Conservation (phyloP, 75 land plant genomes). For the Gnetum montanum region DNA sequence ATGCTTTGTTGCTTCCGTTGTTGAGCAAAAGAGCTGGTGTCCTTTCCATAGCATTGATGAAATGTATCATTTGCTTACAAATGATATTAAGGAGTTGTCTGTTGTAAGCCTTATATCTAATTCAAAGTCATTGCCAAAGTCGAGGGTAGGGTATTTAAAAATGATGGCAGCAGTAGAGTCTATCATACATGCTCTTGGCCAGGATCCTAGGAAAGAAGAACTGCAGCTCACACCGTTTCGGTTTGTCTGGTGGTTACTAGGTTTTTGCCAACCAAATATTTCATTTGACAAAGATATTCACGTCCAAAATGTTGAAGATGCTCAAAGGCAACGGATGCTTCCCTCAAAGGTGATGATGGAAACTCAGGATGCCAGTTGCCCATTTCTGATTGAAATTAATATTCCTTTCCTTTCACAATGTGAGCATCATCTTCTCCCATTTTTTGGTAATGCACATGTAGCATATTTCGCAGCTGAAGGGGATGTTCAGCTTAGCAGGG, state of each 20-base stretch:
- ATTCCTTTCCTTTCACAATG: conserved; percentile 77
- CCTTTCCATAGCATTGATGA: conserved; percentile 17
- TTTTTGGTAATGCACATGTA: conserved; percentile 78
- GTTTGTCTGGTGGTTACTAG: conserved; percentile 71
- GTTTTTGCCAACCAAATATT: conserved; percentile 22
- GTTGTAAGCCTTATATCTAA: neutral
- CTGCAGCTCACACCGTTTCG: conserved; percentile 60
- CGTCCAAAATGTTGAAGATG: neutral
- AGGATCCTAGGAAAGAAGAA: conserved; percentile 53
- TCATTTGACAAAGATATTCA: conserved; percentile 1
- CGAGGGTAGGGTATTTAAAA: conserved; percentile 9
- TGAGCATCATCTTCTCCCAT: conserved; percentile 93
- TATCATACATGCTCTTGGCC: conserved; percentile 50
- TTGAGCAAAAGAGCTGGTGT: conserved; percentile 28
- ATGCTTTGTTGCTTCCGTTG: neutral
- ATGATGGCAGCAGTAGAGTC: conserved; percentile 61
- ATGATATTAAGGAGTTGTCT: neutral
- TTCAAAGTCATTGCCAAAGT: conserved; percentile 10
- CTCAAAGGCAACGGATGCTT: neutral
- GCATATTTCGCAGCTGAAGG: conserved; percentile 32
- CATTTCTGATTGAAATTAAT: conserved; percentile 36
- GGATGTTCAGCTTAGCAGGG: conserved; percentile 19
- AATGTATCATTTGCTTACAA: neutral
- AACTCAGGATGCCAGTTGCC: conserved; percentile 2
- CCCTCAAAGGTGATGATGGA: conserved; percentile 1